Conservation (phyloP, 2,329 filamentous ascomycete genomes). For the Colletotrichum sp. region DNA sequence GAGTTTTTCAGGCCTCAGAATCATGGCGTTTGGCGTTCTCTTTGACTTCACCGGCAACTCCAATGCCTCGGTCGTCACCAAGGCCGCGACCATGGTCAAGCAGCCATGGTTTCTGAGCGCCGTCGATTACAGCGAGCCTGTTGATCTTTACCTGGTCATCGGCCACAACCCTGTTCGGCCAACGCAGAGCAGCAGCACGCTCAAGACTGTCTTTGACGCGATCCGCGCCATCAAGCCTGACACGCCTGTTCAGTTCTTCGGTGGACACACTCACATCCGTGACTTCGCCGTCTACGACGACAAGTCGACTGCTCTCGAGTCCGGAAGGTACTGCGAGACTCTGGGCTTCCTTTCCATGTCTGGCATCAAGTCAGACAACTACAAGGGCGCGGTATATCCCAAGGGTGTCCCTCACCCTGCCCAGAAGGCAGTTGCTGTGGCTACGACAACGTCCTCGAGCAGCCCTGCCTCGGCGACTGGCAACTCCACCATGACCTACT, state of each 20-base stretch:
- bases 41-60: slow-evolving; percentile 60
- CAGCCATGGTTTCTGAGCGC: slow-evolving; percentile 66
- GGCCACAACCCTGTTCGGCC: slow-evolving; percentile 66
- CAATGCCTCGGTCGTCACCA: slow-evolving; percentile 65
- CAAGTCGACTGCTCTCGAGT: slow-evolving; percentile 64
- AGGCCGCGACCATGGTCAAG: slow-evolving; percentile 53
- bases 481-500: slow-evolving; percentile 47
- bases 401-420: slow-evolving; percentile 41
- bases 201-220: slow-evolving; percentile 54
- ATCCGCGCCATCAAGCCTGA: slow-evolving; percentile 62
- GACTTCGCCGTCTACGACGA: slow-evolving; percentile 70
- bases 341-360: slow-evolving; percentile 70
- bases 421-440: slow-evolving; percentile 36
- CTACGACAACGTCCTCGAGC: background rate
- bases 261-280: slow-evolving; percentile 68
- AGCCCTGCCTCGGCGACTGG: slow-evolving; percentile 11
- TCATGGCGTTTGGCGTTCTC: slow-evolving; percentile 50
- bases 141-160: slow-evolving; percentile 68
- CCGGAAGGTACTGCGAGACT: slow-evolving; percentile 72
- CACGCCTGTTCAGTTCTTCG: slow-evolving; percentile 69
- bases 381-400: slow-evolving; percentile 37
- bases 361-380: slow-evolving; percentile 55
- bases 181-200: slow-evolving; percentile 46
- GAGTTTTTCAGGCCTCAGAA: slow-evolving; percentile 31
- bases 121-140: slow-evolving; percentile 54